These are phyloP conservation scores for Colletotrichum eleusines DNA, from an alignment of 2,329 filamentous ascomycete genomes.

Conservation along the genomic window DNA sequence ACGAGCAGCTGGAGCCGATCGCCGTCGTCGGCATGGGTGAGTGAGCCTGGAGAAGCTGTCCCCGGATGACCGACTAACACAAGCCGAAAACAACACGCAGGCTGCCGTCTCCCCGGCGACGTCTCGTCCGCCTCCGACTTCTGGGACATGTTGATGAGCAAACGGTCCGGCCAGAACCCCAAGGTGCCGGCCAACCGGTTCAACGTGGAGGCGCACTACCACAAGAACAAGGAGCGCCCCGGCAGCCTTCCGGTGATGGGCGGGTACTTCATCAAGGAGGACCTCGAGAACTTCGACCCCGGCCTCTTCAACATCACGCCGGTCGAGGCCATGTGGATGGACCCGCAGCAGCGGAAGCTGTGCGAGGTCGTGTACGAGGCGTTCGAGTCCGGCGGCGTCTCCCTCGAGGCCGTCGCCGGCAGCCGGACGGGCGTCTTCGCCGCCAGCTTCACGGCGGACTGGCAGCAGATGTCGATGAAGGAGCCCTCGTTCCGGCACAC, in stretches of 20 bases:
- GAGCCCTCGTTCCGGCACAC: neutral
- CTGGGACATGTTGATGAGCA: too few relatives aligned
- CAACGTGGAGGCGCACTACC: neutral
- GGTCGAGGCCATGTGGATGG: neutral
- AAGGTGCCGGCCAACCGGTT: neutral
- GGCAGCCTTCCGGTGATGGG: neutral
- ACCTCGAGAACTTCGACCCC: neutral
- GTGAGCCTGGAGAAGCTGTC: too few relatives aligned
- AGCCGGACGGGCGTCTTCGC: neutral
- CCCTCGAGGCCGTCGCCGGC: neutral
- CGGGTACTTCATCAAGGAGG: neutral
- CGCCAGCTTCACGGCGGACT: neutral
- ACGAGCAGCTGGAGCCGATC: too few relatives aligned
- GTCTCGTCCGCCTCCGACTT: too few relatives aligned
- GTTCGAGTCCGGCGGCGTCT: neutral
- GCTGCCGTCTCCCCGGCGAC: too few relatives aligned
- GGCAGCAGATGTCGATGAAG: neutral
- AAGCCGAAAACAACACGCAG: too few relatives aligned
- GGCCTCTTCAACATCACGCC: neutral
- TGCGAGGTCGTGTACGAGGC: neutral
- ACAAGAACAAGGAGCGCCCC: neutral
- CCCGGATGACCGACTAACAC: too few relatives aligned
- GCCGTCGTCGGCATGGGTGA: too few relatives aligned
- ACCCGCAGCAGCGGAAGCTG: neutral
- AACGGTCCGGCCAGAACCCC: too few relatives aligned